Base-by-base conservation (phyloP, 2,329 filamentous ascomycete genomes). In the Elsinoe batatas region DNA sequence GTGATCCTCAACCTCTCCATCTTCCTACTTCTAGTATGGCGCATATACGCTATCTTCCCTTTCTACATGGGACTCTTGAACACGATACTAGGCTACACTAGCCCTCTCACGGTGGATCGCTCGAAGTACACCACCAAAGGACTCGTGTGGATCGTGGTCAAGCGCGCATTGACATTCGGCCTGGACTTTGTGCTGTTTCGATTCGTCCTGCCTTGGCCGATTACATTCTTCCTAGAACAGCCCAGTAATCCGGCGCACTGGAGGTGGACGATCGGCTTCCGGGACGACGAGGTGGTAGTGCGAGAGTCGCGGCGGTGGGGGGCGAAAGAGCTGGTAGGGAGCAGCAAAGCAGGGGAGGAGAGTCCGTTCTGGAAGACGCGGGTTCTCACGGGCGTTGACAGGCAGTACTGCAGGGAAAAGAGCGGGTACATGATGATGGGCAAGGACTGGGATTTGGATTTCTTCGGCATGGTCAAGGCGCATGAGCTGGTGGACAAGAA, bases 381-480 rank as follows among this genome's bases (percentile, higher is more conserved):
- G 57, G 71, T 95, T 44, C 70, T 83, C 59, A 78, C 81, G 1
- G 91, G 88, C 1, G 85, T 91, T 3, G 78, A 84, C 13, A 79
- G 82, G 18, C 72, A 81, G 63, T 76, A 83, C 53, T 74, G 91
- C 63, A 75, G 79, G 62, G 78, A 82, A 62, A 95, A 94, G 78
- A 95, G 90, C 30, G 90, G 89, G 17, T 95, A 94, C 67, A 72
- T 94, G 60, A 83, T 93, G 62, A 87, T 95, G 76, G 87, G 91
- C 67, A 80, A 79, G 59, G 80, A 89, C 59, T 97, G 89, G 85
- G 87, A 95, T 68, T 74, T 96, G 58, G 90, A 95, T 68, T 96
- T 91, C 79, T 77, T 77, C 46, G 78, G 79, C 17, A 96, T 96
- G 88, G 74, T 89, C 11, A 72, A 78, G 59, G 88, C 88, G 3